A percentile compares a stretch with the other conserved stretches of the same genome.
Conservation (phyloP, 768 basidiomycete genomes). For the Coprinopsis sp. region DNA sequence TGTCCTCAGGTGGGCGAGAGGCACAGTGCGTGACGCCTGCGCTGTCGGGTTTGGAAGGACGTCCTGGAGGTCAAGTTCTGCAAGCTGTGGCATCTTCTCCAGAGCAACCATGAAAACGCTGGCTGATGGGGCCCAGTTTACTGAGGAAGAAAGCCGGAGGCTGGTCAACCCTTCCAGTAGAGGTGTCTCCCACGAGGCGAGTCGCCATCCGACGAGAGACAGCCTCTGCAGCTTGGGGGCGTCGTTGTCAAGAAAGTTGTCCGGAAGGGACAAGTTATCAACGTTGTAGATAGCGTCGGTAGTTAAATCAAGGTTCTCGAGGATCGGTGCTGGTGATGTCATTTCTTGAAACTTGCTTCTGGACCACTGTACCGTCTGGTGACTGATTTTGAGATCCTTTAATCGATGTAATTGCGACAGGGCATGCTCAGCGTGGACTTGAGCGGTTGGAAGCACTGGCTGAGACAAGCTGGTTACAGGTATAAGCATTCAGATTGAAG, state of each 20-base stretch:
- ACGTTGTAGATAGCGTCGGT: neutral
- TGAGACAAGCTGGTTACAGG: no score
- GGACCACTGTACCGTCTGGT: neutral
- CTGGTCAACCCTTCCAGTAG: neutral
- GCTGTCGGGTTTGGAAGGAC: no score
- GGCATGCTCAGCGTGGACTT: no score
- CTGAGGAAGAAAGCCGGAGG: no score
- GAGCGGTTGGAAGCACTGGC: no score
- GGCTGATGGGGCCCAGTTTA: no score
- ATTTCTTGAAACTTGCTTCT: neutral
- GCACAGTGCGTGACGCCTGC: no score
- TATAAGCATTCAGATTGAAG: no score
- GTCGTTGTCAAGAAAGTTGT: neutral
- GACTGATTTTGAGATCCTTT: neutral
- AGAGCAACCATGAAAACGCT: neutral
- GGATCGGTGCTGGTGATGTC: neutral
- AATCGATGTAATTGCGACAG: neutral
- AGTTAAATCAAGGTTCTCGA: neutral
- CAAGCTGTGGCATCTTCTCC: no score
- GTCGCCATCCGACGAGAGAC: neutral
- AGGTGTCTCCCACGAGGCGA: neutral
- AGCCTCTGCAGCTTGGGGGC: neutral
- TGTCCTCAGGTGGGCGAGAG: no score
- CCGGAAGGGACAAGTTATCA: neutral
- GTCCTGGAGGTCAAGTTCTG: no score